Evolutionary conservation across 2,329 filamentous ascomycete genomes (phyloP).

Genomic region (Talaromyces sp.): DNA sequence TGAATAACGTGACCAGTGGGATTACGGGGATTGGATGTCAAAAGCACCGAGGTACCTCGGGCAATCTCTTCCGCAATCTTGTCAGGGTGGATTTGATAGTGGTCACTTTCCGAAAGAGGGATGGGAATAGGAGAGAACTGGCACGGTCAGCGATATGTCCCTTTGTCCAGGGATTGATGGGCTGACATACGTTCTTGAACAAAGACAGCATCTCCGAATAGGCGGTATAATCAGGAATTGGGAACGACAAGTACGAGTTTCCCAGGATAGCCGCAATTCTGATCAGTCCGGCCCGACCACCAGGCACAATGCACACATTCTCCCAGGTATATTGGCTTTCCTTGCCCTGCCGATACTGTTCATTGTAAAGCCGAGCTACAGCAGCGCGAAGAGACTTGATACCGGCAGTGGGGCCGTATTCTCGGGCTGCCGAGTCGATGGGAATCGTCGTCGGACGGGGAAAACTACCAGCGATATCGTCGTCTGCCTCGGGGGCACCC

Average conservation of each 20-base stretch:
- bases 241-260: conserved; percentile 89
- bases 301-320: conserved; percentile 94
- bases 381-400: conserved; percentile 87
- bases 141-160: background rate
- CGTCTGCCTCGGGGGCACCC: conserved; percentile 89
- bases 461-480: conserved; percentile 87
- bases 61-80: conserved; percentile 90
- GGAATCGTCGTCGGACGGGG: conserved; percentile 73
- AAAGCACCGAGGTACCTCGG: conserved; percentile 78
- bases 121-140: conserved; percentile 83
- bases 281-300: conserved; percentile 87
- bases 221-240: conserved; percentile 91
- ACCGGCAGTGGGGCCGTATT: conserved; percentile 91
- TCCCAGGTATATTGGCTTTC: conserved; percentile 91
- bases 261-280: conserved; percentile 91
- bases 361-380: conserved; percentile 88
- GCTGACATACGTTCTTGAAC: conserved; percentile 67
- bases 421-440: conserved; percentile 71
- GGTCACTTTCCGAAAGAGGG: conserved; percentile 76
- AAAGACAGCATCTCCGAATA: conserved; percentile 97
- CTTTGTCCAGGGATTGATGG: background rate
- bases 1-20: conserved; percentile 84
- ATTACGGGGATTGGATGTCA: conserved; percentile 94
- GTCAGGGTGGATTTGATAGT: conserved; percentile 88
- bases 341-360: conserved; percentile 83